phyloP scores from a whole-genome alignment of 352 stramenopile species.

The Phytopythium boreale region DNA sequence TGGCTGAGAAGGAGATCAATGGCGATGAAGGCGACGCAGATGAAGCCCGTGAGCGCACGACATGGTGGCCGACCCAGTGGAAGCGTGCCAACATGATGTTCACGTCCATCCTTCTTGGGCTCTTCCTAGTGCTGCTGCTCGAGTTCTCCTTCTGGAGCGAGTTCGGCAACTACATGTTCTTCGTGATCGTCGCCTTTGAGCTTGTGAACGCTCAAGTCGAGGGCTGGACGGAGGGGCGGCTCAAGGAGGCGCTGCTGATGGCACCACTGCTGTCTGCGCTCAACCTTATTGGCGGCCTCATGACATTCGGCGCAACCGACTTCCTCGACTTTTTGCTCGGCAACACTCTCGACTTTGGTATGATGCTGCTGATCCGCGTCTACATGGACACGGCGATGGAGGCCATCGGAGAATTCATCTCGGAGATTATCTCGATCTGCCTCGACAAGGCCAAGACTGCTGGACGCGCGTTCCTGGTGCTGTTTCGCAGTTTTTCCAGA shows the following conservation, averaged over 20 bases:
- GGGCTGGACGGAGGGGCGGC: constrained; percentile 84
- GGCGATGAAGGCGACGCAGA: constrained; percentile 21
- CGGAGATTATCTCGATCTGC: constrained; percentile 32
- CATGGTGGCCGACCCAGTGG: constrained; percentile 93
- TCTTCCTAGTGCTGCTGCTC: constrained; percentile 93
- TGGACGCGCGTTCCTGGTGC: constrained; percentile 22
- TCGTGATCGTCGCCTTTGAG: constrained; percentile 93
- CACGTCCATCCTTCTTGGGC: constrained; percentile 87
- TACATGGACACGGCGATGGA: constrained; percentile 88
- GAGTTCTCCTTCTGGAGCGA: constrained; percentile 96
- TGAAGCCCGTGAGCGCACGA: constrained; percentile 57
- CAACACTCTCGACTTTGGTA: constrained; percentile 93
- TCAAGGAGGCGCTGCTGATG: constrained; percentile 92
- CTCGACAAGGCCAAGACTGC: constrained; percentile 37
- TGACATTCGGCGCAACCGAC: constrained; percentile 95
- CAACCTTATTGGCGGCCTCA: constrained; percentile 88
- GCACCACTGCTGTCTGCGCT: constrained; percentile 88
- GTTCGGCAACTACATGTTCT: constrained; percentile 96
- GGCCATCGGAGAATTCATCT: constrained; percentile 64
- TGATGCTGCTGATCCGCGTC: constrained; percentile 92
- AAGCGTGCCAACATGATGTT: constrained; percentile 95
- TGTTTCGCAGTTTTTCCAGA: constrained; percentile 55
- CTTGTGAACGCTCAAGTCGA: constrained; percentile 88
- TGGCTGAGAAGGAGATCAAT: constrained; percentile 67
- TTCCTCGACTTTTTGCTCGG: constrained; percentile 97